Conservation (phyloP, 371 early-diverging fungal genomes). For the Synchytrium microbalum region DNA sequence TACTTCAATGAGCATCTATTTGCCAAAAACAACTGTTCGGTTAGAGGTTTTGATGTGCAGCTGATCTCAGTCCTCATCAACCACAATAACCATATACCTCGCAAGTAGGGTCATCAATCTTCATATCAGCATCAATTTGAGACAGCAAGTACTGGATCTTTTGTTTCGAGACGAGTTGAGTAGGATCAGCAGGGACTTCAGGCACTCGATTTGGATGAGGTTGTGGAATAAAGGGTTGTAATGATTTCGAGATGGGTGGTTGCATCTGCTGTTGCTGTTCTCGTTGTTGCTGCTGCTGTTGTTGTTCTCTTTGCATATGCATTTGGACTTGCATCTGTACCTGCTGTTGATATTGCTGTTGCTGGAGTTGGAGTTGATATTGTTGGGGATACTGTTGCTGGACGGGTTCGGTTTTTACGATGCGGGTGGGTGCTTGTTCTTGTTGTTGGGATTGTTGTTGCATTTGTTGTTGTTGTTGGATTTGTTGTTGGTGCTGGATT, state of each 20-base stretch:
- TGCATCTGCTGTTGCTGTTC: not conserved
- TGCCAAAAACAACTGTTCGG: not conserved
- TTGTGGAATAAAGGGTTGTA: not conserved
- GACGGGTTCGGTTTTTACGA: not conserved
- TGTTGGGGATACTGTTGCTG: not conserved
- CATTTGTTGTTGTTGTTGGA: too few relatives aligned
- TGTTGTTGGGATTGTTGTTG: too few relatives aligned
- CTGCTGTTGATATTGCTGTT: not conserved
- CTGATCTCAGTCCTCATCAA: too few relatives aligned
- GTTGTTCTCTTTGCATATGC: too few relatives aligned
- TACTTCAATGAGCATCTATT: not conserved
- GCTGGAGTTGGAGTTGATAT: not conserved
- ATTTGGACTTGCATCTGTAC: too few relatives aligned
- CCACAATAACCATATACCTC: not conserved
- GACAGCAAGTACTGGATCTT: not conserved
- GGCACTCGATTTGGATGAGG: not conserved
- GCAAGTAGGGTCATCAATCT: not conserved
- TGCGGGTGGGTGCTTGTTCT: too few relatives aligned
- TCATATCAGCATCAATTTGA: not conserved
- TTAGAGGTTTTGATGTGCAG: too few relatives aligned
- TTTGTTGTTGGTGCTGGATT: too few relatives aligned
- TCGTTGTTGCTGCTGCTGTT: not conserved
- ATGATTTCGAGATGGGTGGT: not conserved
- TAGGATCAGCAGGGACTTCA: not conserved
- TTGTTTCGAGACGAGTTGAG: not conserved